Conservation (phyloP, 805 yeast genomes). For the Nakazawaea anatomiae region DNA sequence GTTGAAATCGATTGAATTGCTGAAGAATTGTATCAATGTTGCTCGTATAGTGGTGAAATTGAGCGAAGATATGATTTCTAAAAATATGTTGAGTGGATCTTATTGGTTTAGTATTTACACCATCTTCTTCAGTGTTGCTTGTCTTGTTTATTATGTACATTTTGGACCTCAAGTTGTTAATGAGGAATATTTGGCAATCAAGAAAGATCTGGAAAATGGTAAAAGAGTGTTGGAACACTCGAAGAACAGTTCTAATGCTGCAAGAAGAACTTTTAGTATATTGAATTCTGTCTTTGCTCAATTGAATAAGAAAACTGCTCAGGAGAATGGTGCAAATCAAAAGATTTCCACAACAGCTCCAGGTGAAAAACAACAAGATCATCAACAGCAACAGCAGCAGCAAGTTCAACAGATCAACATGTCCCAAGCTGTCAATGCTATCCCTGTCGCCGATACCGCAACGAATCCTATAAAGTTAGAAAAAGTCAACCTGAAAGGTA, state of each 20-base stretch:
- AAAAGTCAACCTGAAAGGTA: too few relatives aligned
- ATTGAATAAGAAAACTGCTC: conserved; percentile 65
- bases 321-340: neutral
- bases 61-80: conserved; percentile 74
- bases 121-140: conserved; percentile 82
- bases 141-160: conserved; percentile 76
- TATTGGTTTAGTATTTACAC: conserved; percentile 92
- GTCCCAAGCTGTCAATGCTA: conserved; percentile 26
- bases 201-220: conserved; percentile 78
- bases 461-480: too few relatives aligned
- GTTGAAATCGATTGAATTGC: conserved; percentile 62
- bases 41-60: conserved; percentile 77
- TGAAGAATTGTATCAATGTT: conserved; percentile 77
- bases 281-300: conserved; percentile 77
- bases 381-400: too few relatives aligned
- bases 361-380: too few relatives aligned
- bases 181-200: conserved; percentile 50
- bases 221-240: conserved; percentile 64
- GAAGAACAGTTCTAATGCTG: conserved; percentile 72
- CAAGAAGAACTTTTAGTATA: conserved; percentile 73
- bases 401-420: conserved; percentile 11
- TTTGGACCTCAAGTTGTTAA: conserved; percentile 38
- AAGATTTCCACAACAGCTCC: too few relatives aligned
- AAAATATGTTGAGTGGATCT: conserved; percentile 69
- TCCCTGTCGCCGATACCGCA: conserved; percentile 1